phyloP scores from a whole-genome alignment of 2,329 filamentous ascomycete genomes.

The Trichophyton mentagrophytes region DNA sequence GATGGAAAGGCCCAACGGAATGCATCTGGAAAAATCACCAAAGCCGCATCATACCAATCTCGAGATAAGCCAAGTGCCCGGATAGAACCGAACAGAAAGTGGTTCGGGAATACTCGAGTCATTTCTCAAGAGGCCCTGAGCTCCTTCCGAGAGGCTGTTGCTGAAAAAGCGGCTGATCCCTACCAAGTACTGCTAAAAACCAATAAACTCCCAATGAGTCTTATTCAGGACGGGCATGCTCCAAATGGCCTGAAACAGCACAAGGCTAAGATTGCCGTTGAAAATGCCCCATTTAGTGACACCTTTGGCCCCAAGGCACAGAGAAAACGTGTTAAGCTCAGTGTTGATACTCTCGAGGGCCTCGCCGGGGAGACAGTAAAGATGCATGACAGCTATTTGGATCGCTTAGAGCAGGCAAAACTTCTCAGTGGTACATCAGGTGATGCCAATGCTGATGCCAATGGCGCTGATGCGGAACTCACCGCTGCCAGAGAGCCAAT shows the following conservation, averaged over 20 bases:
- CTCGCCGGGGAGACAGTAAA: slow-evolving; percentile 67
- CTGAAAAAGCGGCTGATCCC: slow-evolving; percentile 76
- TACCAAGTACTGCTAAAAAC: slow-evolving; percentile 92
- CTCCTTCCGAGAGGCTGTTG: slow-evolving; percentile 82
- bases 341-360: slow-evolving; percentile 67
- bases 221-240: slow-evolving; percentile 68
- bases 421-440: slow-evolving; percentile 60
- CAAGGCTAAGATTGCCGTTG: slow-evolving; percentile 83
- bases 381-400: slow-evolving; percentile 68
- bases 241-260: slow-evolving; percentile 84
- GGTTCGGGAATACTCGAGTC: slow-evolving; percentile 88
- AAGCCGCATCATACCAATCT: slow-evolving; percentile 74
- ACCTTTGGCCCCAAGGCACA: slow-evolving; percentile 91
- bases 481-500: slow-evolving; percentile 67
- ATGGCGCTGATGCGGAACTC: slow-evolving; percentile 35
- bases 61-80: slow-evolving; percentile 68
- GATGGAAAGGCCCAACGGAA: slow-evolving; percentile 75
- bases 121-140: slow-evolving; percentile 81
- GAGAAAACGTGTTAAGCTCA: slow-evolving; percentile 81
- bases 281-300: slow-evolving; percentile 70
- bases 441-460: slow-evolving; percentile 40
- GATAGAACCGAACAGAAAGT: slow-evolving; percentile 92
- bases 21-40: slow-evolving; percentile 67
- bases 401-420: slow-evolving; percentile 65
- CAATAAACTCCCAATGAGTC: slow-evolving; percentile 91